Evolutionary conservation across 2,329 filamentous ascomycete species (phyloP).

Genomic region (Incumbomyces delicatus): DNA sequence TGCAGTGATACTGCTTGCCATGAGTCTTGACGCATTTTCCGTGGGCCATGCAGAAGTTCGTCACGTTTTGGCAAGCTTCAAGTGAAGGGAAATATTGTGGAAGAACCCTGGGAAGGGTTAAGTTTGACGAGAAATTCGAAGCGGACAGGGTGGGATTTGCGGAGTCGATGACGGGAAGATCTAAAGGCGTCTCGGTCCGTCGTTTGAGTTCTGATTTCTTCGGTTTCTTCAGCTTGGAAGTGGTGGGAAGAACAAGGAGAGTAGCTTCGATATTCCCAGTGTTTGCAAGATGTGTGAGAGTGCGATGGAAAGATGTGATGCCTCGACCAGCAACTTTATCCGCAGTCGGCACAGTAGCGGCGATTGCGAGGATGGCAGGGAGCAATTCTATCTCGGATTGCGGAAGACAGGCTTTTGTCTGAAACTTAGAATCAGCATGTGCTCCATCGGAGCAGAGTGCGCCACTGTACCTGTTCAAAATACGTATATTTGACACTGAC

Average conservation of each 20-base stretch:
- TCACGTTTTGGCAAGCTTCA: constrained; percentile 58
- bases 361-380: constrained; percentile 32
- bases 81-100: constrained; percentile 66
- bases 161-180: constrained; percentile 27
- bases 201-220: constrained; percentile 1
- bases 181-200: constrained; percentile 16
- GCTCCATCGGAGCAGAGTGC: background rate
- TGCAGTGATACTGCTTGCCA: constrained; percentile 64
- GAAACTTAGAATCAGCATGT: background rate
- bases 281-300: constrained; percentile 39
- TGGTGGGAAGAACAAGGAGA: constrained; percentile 45
- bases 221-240: constrained; percentile 12
- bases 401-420: constrained; percentile 13
- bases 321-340: constrained; percentile 20
- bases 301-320: constrained; percentile 14
- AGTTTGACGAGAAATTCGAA: constrained; percentile 27
- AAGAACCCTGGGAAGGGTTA: constrained; percentile 37
- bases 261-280: constrained; percentile 47
- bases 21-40: constrained; percentile 66
- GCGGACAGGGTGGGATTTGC: constrained; percentile 17
- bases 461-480: constrained; percentile 13
- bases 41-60: constrained; percentile 72
- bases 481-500: constrained; percentile 20
- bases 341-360: constrained; percentile 31
- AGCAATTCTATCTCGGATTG: constrained; percentile 16